Evolutionary conservation across 352 stramenopile genomes (phyloP), one percentile per base, ranked within the genome.

Genomic region (Globisporangium lucens): DNA sequence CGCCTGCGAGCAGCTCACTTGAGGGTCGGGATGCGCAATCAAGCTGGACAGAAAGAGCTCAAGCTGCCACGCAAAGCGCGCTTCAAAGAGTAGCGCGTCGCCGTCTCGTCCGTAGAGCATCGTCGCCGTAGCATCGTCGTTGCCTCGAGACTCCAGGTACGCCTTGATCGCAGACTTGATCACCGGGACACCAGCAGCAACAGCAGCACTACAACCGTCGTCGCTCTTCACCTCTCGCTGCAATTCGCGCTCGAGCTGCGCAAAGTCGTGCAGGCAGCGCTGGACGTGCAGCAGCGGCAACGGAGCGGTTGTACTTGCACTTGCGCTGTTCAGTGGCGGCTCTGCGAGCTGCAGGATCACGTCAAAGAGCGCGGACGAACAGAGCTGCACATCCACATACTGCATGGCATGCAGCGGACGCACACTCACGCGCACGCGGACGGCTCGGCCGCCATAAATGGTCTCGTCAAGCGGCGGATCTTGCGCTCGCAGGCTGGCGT

Each of bases 61-160:
- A 7, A 61, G 56, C 56, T 61, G 56, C 56, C 56, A 61, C 10
- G 56, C 30, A 61, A 61, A 49, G 20, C 56, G 56, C 9, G 30
- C 30, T 43, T 61, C 56, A 29, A 61, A 61, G 9, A 58, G 52
- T 24, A 29, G 17, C 9, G 3, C 20, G 22, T 38, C 7, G 2
- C 13, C 27, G 15, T 35, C 30, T 30, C 29, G 30, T 17, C 22
- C 22, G 3, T 27, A 29, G 10, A 29, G 30, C 36, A n/a, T 17
- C 22, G 30, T 22, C 36, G 5, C n/a, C 10, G 20, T 17, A 1
- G 30, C 15, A 7, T 61, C 56, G 20, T 47, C 30, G 9, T 49
- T 10, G 8, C 30, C 30, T 15, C 17, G 49, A 15, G n/a, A 30
- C 22, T 10, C n/a, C n/a, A 56, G 49, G 30, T 61, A 61, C 30